phyloP scores from a whole-genome alignment of 768 basidiomycete species.

The Termitomyces sp. region DNA sequence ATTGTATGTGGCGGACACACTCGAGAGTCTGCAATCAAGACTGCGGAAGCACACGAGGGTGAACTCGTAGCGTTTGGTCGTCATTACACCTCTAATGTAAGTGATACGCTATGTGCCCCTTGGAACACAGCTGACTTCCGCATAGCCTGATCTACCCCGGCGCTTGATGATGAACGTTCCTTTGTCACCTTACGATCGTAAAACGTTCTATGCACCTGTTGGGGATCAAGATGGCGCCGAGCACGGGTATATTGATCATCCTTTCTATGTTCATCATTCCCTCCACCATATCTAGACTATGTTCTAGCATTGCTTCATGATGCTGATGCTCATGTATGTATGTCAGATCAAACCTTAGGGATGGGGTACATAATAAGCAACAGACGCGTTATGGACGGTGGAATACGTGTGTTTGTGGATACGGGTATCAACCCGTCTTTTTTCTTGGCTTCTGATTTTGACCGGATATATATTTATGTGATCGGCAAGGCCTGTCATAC shows the following conservation, averaged over 20 bases:
- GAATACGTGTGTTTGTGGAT: background rate
- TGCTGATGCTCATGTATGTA: background rate
- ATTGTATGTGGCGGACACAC: conserved; percentile 41
- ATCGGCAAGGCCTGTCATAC: background rate
- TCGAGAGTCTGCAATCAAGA: conserved; percentile 29
- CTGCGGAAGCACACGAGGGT: conserved; percentile 23
- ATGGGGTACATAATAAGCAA: background rate
- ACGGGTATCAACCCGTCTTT: background rate
- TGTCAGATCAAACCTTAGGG: background rate
- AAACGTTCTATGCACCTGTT: background rate
- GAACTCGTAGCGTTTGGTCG: conserved; percentile 25
- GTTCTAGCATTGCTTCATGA: conserved; percentile 5
- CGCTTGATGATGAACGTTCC: background rate
- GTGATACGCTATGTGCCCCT: background rate
- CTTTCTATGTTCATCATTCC: background rate
- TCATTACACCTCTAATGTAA: conserved; percentile 25
- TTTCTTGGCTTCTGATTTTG: background rate
- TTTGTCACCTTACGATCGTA: background rate
- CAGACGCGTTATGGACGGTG: background rate
- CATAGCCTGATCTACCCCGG: background rate
- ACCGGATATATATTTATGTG: background rate
- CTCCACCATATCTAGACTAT: background rate
- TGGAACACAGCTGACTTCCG: background rate
- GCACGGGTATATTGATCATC: background rate
- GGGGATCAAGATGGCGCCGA: background rate